Evolutionary conservation across 805 yeast genomes (phyloP), one percentile per base, ranked within the genome.

Genomic region (Yarrowia hollandica): DNA sequence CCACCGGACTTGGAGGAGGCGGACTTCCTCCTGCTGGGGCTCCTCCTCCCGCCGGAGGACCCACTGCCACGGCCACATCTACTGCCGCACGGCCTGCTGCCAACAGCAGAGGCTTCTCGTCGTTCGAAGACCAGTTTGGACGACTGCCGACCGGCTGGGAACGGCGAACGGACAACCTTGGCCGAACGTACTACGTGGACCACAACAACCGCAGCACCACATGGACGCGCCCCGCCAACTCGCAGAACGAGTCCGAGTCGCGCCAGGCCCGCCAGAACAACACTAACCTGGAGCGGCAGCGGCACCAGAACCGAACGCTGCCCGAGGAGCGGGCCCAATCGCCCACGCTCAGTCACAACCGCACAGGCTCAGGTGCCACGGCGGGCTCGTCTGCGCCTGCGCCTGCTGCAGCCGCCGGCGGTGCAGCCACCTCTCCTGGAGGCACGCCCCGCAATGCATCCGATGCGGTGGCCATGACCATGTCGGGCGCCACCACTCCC

Each of bases 91-190:
- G 26, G 64, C 11, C 34, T 62, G 14, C 55, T 12, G 38, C n/a
- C 46, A 18, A 14, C 48, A 9, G 28, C 66, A 16, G 55, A 68
- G 95, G 86, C 68, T 86, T 85, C 67, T 88, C 96, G 5, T 89
- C 98, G 1, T 94, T 94, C 71, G 99, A 94, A 74, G 99, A 94
- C 74, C 98, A 92, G 72, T 83, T 84, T 67, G 99, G 99, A 39
- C 80, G 97, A 69, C 79, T 94, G 65, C 99, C 99, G 3, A 90
- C 97, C 6, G 99, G 99, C 4, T 94, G 99, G 98, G 99, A 94
- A 74, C 84, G 99, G 67, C 82, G 99, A 74, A 91, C 98, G 1
- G 99, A 94, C 72, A 90, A 90, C 72, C 88, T 90, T 68, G 99
- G 99, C 25, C 83, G 99, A 69, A 92, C 98, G 1, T 94, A 94